phyloP scores from a whole-genome alignment of 257 asterid genomes.

The Nicotiana attenuata region DNA sequence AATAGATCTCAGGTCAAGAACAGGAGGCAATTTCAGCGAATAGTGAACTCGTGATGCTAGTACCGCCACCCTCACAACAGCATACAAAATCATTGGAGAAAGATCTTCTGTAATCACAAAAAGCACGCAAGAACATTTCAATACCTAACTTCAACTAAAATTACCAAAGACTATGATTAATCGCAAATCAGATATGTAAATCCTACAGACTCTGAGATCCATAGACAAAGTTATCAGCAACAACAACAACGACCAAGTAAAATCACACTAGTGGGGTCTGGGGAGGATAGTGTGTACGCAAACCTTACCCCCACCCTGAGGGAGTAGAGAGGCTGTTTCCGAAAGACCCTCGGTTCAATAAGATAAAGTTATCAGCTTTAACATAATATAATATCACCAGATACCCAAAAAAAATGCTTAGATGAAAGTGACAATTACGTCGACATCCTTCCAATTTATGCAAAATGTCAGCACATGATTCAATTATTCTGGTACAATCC shows the following conservation, averaged over 20 bases:
- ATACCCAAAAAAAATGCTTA: background rate
- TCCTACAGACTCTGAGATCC: background rate
- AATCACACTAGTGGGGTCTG: too few relatives aligned
- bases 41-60: conserved; percentile 28
- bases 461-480: conserved; percentile 41
- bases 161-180: background rate
- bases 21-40: conserved; percentile 22
- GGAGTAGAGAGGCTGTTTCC: too few relatives aligned
- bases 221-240: background rate
- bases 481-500: conserved; percentile 36
- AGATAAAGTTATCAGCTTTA: background rate
- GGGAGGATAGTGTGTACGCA: too few relatives aligned
- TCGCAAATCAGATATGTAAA: background rate
- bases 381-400: background rate
- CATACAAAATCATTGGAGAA: conserved; percentile 40
- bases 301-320: too few relatives aligned
- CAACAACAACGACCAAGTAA: too few relatives aligned
- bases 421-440: conserved; percentile 28
- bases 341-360: too few relatives aligned
- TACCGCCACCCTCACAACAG: conserved; percentile 43
- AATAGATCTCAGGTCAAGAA: conserved; percentile 16
- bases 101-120: conserved; percentile 48
- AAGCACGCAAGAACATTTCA: background rate
- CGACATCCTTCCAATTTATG: conserved; percentile 31
- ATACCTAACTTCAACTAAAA: background rate